Evolutionary conservation across 2,329 filamentous ascomycete species (phyloP).

Genomic region (Alternaria ventricosa): DNA sequence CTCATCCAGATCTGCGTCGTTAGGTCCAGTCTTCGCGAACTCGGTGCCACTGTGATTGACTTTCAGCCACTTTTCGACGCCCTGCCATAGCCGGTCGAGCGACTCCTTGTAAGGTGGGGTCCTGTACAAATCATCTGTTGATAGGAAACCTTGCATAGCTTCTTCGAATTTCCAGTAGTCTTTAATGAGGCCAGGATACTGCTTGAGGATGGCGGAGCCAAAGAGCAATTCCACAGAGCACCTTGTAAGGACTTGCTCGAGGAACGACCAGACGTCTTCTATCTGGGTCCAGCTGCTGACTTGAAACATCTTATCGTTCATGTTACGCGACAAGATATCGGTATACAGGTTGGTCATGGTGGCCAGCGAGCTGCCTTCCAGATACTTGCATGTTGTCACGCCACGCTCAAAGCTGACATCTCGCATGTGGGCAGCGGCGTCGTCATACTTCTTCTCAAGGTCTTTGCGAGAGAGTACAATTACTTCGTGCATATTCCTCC

Average conservation of each 20-base stretch:
- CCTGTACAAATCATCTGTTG: too few species aligned
- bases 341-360: constrained; percentile 25
- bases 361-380: constrained; percentile 20
- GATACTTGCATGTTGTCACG: constrained; percentile 16
- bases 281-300: constrained; percentile 37
- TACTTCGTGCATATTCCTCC: constrained; percentile 18
- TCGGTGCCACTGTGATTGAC: constrained; percentile 22
- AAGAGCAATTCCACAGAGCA: constrained; percentile 34
- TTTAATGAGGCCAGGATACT: constrained; percentile 31
- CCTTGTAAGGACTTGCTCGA: constrained; percentile 34
- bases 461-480: constrained; percentile 19
- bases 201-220: constrained; percentile 31
- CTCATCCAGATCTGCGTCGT: constrained; percentile 27
- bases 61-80: constrained; percentile 33
- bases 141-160: constrained; percentile 20
- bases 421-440: not conserved
- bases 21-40: constrained; percentile 14
- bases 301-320: constrained; percentile 42
- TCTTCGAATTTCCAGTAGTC: constrained; percentile 38
- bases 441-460: constrained; percentile 7
- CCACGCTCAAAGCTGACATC: constrained; percentile 7
- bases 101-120: constrained; percentile 11
- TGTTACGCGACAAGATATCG: constrained; percentile 26
- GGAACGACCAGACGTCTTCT: constrained; percentile 40
- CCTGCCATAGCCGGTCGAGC: constrained; percentile 26